Conservation (phyloP, 108 stramenopile species). For the Skeletonema menzelii region DNA sequence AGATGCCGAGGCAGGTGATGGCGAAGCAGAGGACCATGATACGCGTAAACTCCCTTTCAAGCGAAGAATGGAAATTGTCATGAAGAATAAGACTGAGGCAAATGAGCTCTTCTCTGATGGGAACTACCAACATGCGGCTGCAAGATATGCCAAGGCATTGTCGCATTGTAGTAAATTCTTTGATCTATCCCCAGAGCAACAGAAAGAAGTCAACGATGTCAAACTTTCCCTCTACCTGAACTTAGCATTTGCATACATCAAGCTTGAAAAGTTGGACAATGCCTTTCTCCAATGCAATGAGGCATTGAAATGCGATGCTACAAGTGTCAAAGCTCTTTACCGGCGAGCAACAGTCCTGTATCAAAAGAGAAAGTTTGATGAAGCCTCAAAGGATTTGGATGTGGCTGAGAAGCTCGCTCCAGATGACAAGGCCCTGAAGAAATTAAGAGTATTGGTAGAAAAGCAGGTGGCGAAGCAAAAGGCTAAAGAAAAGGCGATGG, state of each 20-base stretch:
- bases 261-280: slow-evolving; percentile 55
- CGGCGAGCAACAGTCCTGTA: slow-evolving; percentile 56
- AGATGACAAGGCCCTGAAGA: slow-evolving; percentile 59
- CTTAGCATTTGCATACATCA: slow-evolving; percentile 52
- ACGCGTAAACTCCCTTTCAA: slow-evolving; percentile 54
- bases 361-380: slow-evolving; percentile 57
- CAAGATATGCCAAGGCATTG: slow-evolving; percentile 61
- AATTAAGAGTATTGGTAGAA: slow-evolving; percentile 43
- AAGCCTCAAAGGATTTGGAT: slow-evolving; percentile 48
- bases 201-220: slow-evolving; percentile 50
- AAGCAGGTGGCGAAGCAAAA: slow-evolving; percentile 54
- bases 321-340: slow-evolving; percentile 53
- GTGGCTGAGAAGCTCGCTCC: slow-evolving; percentile 46
- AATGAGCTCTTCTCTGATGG: slow-evolving; percentile 53
- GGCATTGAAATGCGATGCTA: slow-evolving; percentile 46
- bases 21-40: slow-evolving; percentile 54
- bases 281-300: slow-evolving; percentile 53
- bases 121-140: slow-evolving; percentile 55
- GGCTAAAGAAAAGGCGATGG: slow-evolving; percentile 61
- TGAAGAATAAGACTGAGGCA: slow-evolving; percentile 63
- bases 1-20: slow-evolving; percentile 33
- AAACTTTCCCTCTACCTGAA: slow-evolving; percentile 55
- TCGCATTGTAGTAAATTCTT: slow-evolving; percentile 58
- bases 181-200: slow-evolving; percentile 53
- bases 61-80: slow-evolving; percentile 64